Evolutionary conservation across 371 early-diverging fungal genomes (phyloP).

Genomic region (Lichtheimia ramosa): DNA sequence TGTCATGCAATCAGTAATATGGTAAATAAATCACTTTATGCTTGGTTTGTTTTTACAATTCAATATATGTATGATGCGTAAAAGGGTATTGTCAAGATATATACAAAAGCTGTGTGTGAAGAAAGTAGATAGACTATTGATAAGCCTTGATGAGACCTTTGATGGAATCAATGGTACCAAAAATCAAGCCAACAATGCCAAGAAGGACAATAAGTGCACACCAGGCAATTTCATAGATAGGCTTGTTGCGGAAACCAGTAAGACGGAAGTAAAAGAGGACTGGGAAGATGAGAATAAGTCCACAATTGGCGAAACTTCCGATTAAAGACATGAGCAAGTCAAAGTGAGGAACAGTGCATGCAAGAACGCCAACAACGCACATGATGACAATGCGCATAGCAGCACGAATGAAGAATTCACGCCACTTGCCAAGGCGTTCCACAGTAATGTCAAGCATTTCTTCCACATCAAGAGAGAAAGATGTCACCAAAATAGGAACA

Average conservation of each 20-base stretch:
- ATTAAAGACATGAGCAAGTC: slow-evolving; percentile 80
- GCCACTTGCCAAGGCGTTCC: slow-evolving; percentile 45
- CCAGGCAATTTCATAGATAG: slow-evolving; percentile 56
- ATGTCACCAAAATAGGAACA: slow-evolving; percentile 78
- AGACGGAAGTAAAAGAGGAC: slow-evolving; percentile 78
- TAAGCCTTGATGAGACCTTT: slow-evolving; percentile 46
- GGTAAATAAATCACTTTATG: too few relatives aligned
- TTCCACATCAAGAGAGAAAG: slow-evolving; percentile 77
- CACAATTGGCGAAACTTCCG: slow-evolving; percentile 78
- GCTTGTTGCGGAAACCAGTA: slow-evolving; percentile 64
- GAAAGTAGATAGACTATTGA: slow-evolving; percentile 38
- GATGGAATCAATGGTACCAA: slow-evolving; percentile 77
- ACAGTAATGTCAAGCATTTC: slow-evolving; percentile 58
- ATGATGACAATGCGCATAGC: slow-evolving; percentile 50
- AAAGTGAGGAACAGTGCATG: slow-evolving; percentile 76
- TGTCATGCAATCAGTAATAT: too few relatives aligned
- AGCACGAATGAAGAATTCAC: slow-evolving; percentile 60
- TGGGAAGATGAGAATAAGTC: slow-evolving; percentile 84
- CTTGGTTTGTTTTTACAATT: too few relatives aligned
- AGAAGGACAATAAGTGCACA: slow-evolving; percentile 59
- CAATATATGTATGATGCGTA: too few relatives aligned
- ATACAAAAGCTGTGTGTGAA: neutral
- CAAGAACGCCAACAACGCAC: slow-evolving; percentile 52
- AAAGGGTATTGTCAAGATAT: too few relatives aligned
- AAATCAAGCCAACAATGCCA: slow-evolving; percentile 72